Conservation (phyloP, 2,329 filamentous ascomycete genomes). For the Apiospora marii region DNA sequence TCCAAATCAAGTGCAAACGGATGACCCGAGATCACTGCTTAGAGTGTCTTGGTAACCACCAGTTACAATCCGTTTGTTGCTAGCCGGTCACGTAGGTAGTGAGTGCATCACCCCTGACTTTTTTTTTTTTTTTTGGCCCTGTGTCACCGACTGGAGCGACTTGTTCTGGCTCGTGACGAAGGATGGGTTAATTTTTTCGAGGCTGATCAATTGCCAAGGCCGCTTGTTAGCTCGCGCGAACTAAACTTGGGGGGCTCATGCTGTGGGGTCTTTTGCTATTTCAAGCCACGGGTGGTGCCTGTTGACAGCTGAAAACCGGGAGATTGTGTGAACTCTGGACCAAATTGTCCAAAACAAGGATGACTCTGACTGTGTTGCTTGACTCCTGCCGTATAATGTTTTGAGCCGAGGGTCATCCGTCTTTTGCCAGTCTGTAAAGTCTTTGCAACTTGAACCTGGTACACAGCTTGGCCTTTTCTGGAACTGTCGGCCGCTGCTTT, state of each 20-base stretch:
- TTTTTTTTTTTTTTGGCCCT: background rate
- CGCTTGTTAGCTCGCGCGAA: background rate
- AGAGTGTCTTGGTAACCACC: background rate
- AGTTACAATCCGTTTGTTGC: background rate
- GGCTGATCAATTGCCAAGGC: background rate
- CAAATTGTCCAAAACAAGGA: background rate
- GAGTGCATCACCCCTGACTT: background rate
- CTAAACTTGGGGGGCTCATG: slow-evolving; percentile 3
- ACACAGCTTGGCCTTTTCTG: background rate
- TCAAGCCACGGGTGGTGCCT: slow-evolving; percentile 6
- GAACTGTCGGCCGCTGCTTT: background rate
- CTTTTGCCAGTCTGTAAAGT: no score
- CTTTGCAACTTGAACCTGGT: background rate
- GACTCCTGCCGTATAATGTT: background rate
- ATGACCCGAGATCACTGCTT: background rate
- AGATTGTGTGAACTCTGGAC: background rate
- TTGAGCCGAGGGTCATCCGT: background rate
- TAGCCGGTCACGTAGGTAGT: background rate
- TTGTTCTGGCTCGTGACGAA: background rate
- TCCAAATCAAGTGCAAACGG: background rate
- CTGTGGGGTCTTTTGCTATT: background rate
- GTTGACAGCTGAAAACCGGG: background rate
- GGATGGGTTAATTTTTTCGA: background rate
- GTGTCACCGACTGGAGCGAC: slow-evolving; percentile 12
- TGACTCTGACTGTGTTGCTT: background rate